These are phyloP conservation scores for Asterophora lycoperdoides DNA, from an alignment of 768 basidiomycete species.

Conservation along the genomic window DNA sequence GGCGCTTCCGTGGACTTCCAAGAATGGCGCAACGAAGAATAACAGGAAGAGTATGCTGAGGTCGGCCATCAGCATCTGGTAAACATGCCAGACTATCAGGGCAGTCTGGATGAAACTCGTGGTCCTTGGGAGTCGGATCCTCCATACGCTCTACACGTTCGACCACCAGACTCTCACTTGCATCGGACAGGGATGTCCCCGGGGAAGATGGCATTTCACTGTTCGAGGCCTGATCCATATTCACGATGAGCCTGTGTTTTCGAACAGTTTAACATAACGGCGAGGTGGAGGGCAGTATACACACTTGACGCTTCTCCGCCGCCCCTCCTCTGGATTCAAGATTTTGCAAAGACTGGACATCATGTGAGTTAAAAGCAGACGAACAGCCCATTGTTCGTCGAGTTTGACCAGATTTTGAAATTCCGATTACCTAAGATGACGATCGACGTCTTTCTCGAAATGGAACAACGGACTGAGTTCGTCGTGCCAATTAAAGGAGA, in stretches of 20 bases:
- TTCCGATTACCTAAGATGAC: slow-evolving; percentile 20
- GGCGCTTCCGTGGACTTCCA: slow-evolving; percentile 66
- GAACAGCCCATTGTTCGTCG: slow-evolving; percentile 29
- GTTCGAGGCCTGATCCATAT: slow-evolving; percentile 24
- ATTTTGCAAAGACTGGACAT: slow-evolving; percentile 58
- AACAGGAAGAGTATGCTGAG: slow-evolving; percentile 81
- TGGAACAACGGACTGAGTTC: slow-evolving; percentile 10
- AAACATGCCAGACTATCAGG: slow-evolving; percentile 75
- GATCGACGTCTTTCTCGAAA: slow-evolving; percentile 18
- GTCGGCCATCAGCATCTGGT: slow-evolving; percentile 72
- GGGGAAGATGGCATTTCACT: slow-evolving; percentile 29
- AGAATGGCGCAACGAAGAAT: slow-evolving; percentile 83
- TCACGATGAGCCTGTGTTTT: slow-evolving; percentile 22
- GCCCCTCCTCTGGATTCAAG: slow-evolving; percentile 49
- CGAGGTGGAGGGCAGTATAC: slow-evolving; percentile 18
- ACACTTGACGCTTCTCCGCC: slow-evolving; percentile 38
- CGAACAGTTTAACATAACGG: slow-evolving; percentile 17
- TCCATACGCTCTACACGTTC: slow-evolving; percentile 27
- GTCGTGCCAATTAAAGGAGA: slow-evolving; percentile 6
- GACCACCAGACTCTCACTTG: slow-evolving; percentile 25
- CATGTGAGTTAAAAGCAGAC: slow-evolving; percentile 17
- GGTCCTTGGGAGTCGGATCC: slow-evolving; percentile 20
- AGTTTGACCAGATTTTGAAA: slow-evolving; percentile 6
- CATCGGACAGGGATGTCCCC: slow-evolving; percentile 26
- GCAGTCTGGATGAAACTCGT: slow-evolving; percentile 69